A percentile compares a stretch with the other conserved stretches of the same genome.
These are phyloP conservation scores for Epichloe sp. DNA, from an alignment of 2,329 filamentous ascomycete genomes.

Conservation along the genomic window DNA sequence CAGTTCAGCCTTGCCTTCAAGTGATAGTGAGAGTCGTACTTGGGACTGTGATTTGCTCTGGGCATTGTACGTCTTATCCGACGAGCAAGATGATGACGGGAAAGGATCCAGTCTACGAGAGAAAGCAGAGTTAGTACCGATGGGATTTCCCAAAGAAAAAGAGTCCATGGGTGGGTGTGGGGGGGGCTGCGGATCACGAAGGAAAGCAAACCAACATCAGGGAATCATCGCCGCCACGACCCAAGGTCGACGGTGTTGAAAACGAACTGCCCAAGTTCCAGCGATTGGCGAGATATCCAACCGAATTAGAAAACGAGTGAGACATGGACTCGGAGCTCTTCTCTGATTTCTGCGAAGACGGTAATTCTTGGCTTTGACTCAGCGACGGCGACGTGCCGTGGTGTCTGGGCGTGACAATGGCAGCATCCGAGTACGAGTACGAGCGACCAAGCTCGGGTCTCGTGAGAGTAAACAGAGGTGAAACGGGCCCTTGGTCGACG, in stretches of 20 bases:
- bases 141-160: neutral
- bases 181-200: too few relatives aligned
- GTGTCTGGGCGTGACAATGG: slow-evolving; percentile 14
- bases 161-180: neutral
- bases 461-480: slow-evolving; percentile 8
- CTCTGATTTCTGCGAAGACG: slow-evolving; percentile 17
- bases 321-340: slow-evolving; percentile 18
- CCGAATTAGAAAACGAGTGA: slow-evolving; percentile 29
- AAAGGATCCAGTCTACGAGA: slow-evolving; percentile 29
- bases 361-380: slow-evolving; percentile 14
- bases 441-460: slow-evolving; percentile 5
- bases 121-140: neutral
- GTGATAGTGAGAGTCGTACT: slow-evolving; percentile 67
- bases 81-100: slow-evolving; percentile 28
- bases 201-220: slow-evolving; percentile 23
- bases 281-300: slow-evolving; percentile 41
- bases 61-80: slow-evolving; percentile 25
- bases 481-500: slow-evolving; percentile 12
- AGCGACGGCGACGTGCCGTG: slow-evolving; percentile 7
- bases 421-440: slow-evolving; percentile 10
- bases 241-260: slow-evolving; percentile 32
- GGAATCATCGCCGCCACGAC: slow-evolving; percentile 28
- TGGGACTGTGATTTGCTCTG: slow-evolving; percentile 29
- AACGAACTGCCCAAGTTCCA: slow-evolving; percentile 42
- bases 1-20: slow-evolving; percentile 84